A percentile compares a stretch with the other conserved stretches of the same genome.
These are phyloP conservation scores for Lactarius akahatsu DNA, from an alignment of 768 basidiomycete species.

Conservation along the genomic window DNA sequence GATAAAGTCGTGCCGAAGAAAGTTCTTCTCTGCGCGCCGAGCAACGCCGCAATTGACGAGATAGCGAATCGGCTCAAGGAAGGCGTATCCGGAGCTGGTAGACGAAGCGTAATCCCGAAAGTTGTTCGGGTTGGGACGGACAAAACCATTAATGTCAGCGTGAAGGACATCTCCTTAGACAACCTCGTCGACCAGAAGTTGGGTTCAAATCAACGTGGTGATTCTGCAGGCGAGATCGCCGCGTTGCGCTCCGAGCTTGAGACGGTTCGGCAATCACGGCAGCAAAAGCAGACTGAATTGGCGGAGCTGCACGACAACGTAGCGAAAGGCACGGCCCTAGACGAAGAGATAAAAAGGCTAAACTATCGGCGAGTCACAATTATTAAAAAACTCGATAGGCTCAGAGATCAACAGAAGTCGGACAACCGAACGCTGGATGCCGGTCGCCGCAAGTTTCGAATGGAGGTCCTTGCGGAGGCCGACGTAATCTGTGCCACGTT, in stretches of 20 bases:
- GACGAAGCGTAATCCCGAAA: constrained; percentile 56
- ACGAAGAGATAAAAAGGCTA: constrained; percentile 67
- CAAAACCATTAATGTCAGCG: constrained; percentile 68
- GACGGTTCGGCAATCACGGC: constrained; percentile 57
- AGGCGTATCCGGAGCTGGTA: constrained; percentile 60
- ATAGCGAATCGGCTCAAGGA: constrained; percentile 85
- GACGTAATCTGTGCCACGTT: constrained; percentile 94
- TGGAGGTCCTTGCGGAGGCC: constrained; percentile 79
- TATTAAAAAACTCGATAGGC: constrained; percentile 67
- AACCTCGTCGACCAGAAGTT: constrained; percentile 77
- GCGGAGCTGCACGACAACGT: constrained; percentile 55
- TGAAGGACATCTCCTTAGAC: constrained; percentile 86
- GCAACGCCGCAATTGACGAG: constrained; percentile 98
- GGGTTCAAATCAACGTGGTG: constrained; percentile 42
- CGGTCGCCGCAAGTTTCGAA: constrained; percentile 66
- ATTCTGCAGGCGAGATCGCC: constrained; percentile 57
- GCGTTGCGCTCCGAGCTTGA: constrained; percentile 67
- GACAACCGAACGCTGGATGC: constrained; percentile 81
- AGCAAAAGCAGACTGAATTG: constrained; percentile 63
- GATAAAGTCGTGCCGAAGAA: constrained; percentile 59
- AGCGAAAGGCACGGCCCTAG: constrained; percentile 52
- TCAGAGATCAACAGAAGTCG: constrained; percentile 82
- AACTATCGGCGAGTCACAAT: constrained; percentile 63
- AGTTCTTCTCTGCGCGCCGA: constrained; percentile 92
- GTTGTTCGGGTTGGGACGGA: constrained; percentile 90